Evolutionary conservation across 2,329 filamentous ascomycete genomes (phyloP), one percentile per base, ranked within the genome.

Genomic region (Lecanicillium sp.): DNA sequence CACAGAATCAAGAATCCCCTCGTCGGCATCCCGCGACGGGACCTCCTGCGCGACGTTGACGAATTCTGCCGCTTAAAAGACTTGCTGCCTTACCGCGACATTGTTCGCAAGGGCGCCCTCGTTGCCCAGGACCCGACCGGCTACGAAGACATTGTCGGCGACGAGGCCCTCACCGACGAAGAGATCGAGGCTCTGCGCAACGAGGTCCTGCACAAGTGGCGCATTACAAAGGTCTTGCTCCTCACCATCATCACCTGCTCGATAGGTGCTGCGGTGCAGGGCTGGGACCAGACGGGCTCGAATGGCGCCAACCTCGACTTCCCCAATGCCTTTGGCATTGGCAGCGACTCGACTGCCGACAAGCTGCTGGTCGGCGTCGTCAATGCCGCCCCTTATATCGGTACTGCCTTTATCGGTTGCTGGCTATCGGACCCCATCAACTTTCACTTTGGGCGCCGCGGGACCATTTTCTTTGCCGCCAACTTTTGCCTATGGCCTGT

Each of bases 401-500:
- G 64, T 30, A 75, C 63, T 27, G 59, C 65, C 14, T 46, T 69
- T 4, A 50, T 71, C 20, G 77, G 78, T 4, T 80, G 77, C 53
- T 84, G 79, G 80, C 58, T 81, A 12, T 80, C 79, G 1, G 81
- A 85, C 44, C 79, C 79, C 12, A 69, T 83, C 38, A 72, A 66
- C 45, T 46, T 60, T 38, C 54, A 51, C 33, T 50, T 66, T 20
- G 69, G 68, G 8, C 66, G 68, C 10, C 61, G 68, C 6, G 66
- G 66, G 19, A 57, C 60, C 14, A 88, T 90, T 45, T 89, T 87
- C 59, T 63, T 86, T 41, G 79, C 84, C 5, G 85, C 82, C 33
- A 74, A 84, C 45, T 80, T 89, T 54, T 84, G 81, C 52, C 63
- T 86, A 20, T 70, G 83, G 54, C 69, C 82, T 2, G 77, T 82